Evolutionary conservation across 2,329 filamentous ascomycete genomes (phyloP), one percentile per base, ranked within the genome.

Genomic region (Fusarium decemcellulare): DNA sequence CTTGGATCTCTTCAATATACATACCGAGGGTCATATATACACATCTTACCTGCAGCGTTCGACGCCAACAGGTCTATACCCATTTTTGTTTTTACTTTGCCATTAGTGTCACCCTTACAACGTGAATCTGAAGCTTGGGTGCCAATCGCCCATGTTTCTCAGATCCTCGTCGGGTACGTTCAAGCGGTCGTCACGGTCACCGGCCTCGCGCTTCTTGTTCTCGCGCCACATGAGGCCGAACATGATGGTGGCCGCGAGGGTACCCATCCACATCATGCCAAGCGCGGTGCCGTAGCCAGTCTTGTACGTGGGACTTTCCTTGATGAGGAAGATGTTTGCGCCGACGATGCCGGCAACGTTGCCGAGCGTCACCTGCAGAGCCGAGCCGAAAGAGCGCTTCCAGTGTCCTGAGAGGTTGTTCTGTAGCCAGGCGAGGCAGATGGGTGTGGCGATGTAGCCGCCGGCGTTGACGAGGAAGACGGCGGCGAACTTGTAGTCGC

Each of bases 391-490:
- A 0, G 82, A 80, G 16, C 86, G 82, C 78, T 90, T 90, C 75
- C 87, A 89, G 73, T 88, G 86, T 2, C 87, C 87, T 1, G 81
- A 83, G 68, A 88, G 81, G 67, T 87, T 87, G 73, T 90, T 89
- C 60, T 82, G 72, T 10, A 90, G 78, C 87, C 88, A 90, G 8
- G 82, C 85, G 29, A 90, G 77, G 2, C 82, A 81, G 43, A 90
- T 82, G 2, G 88, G 87, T 63, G 87, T 85, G 5, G 84, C 83
- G 53, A 86, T 85, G 72, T 85, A 89, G 2, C 84, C 84, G 15
- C 88, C 87, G 8, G 80, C 79, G 3, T 86, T 84, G 70, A 89
- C 78, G 44, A 88, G 81, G 74, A 86, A 89, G 46, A 88, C 77
- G 10, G 86, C 86, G 53, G 86, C 84, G 76, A 89, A 89, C 53